Evolutionary conservation across 768 basidiomycete genomes (phyloP).

Genomic region (Sarcodon aspratus): DNA sequence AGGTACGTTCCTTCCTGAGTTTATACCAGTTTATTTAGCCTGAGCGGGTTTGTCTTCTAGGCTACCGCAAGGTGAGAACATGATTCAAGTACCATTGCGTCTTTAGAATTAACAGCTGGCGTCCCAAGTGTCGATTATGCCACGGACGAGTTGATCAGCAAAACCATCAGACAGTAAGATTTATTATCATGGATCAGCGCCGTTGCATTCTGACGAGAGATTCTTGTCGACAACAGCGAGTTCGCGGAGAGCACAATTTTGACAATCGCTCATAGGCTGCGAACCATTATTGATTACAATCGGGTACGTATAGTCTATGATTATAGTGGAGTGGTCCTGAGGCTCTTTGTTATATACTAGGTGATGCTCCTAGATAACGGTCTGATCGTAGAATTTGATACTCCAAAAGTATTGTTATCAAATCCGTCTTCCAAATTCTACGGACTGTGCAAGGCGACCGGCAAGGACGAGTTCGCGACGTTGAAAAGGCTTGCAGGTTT

Average conservation of each 20-base stretch:
- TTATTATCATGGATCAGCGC: background rate
- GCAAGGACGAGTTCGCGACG: slow-evolving; percentile 56
- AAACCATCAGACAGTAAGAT: slow-evolving; percentile 68
- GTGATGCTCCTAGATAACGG: slow-evolving; percentile 67
- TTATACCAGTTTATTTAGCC: no score
- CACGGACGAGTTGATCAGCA: slow-evolving; percentile 78
- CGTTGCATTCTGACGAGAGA: no score
- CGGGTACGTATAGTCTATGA: slow-evolving; percentile 21
- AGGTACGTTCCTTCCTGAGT: slow-evolving; percentile 29
- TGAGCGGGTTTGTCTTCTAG: no score
- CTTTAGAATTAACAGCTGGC: background rate
- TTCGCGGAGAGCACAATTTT: slow-evolving; percentile 75
- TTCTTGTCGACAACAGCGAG: slow-evolving; percentile 28
- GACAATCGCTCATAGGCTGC: slow-evolving; percentile 72
- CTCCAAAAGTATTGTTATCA: slow-evolving; percentile 42
- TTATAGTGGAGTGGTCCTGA: no score
- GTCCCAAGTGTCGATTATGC: slow-evolving; percentile 61
- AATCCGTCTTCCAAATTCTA: slow-evolving; percentile 53
- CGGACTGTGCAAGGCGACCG: slow-evolving; percentile 61
- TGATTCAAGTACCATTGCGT: background rate
- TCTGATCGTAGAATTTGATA: slow-evolving; percentile 67
- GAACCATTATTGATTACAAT: slow-evolving; percentile 79
- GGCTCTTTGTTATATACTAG: no score
- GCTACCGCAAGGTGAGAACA: no score
- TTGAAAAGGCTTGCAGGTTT: slow-evolving; percentile 55